phyloP scores from a whole-genome alignment of 371 early-diverging fungal species.

The Gilbertella persicaria region DNA sequence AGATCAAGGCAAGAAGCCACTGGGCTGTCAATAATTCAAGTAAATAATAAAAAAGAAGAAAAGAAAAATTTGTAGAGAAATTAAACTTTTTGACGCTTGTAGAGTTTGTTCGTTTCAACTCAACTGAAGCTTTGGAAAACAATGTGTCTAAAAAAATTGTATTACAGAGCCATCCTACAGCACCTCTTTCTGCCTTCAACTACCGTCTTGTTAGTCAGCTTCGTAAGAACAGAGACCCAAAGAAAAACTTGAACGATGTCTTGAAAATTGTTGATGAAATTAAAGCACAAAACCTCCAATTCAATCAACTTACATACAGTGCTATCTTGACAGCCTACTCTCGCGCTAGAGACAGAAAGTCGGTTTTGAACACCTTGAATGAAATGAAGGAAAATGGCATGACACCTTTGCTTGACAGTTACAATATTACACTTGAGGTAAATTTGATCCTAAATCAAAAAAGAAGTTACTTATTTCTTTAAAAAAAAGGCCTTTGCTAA shows the following conservation, averaged over 20 bases:
- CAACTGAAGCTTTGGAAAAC: not conserved
- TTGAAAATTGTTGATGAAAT: conserved; percentile 34
- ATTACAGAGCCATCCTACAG: conserved; percentile 39
- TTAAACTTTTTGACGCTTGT: too few species aligned
- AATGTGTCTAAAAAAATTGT: conserved; percentile 10
- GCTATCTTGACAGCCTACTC: conserved; percentile 48
- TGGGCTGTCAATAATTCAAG: not conserved
- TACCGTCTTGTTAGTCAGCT: conserved; percentile 16
- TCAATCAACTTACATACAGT: conserved; percentile 55
- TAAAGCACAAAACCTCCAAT: conserved; percentile 31
- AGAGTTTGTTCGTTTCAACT: not conserved
- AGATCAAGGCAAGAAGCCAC: not conserved
- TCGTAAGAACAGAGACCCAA: conserved; percentile 12
- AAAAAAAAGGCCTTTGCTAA: conserved; percentile 30
- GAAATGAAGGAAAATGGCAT: conserved; percentile 37
- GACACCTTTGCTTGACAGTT: conserved; percentile 35
- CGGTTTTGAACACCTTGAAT: conserved; percentile 16
- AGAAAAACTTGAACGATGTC: conserved; percentile 16
- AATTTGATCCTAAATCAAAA: conserved; percentile 1
- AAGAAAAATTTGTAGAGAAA: not conserved
- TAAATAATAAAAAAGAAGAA: not conserved
- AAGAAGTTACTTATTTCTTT: not conserved
- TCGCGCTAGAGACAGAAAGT: conserved; percentile 22
- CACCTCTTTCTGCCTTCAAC: conserved; percentile 34
- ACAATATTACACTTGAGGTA: conserved; percentile 38